Conservation (phyloP, 805 yeast genomes). For the Starmerella sirachaensis region DNA sequence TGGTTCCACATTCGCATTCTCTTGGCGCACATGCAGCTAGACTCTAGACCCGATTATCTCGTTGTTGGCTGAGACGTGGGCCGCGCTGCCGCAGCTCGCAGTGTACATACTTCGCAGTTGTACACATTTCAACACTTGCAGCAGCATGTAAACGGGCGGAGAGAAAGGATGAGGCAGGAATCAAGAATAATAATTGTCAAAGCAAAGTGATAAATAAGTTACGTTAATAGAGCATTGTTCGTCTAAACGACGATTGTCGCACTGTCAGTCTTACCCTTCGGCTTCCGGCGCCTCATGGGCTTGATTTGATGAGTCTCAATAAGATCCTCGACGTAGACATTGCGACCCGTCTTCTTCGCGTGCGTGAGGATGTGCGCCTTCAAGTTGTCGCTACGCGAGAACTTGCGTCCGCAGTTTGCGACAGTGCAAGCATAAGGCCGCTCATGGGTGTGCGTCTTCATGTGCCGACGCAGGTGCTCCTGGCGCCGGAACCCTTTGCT, state of each 20-base stretch:
- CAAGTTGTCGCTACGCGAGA: constrained; percentile 67
- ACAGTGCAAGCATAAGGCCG: constrained; percentile 59
- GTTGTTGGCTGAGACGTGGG: no score
- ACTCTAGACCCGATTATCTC: no score
- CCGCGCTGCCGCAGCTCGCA: no score
- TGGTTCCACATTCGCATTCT: no score
- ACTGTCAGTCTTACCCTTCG: constrained; percentile 10
- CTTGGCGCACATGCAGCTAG: no score
- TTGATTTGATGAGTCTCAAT: constrained; percentile 17
- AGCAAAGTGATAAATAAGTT: no score
- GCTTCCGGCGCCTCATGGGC: constrained; percentile 16
- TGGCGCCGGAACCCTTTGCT: constrained; percentile 31
- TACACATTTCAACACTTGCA: no score
- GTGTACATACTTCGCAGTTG: no score
- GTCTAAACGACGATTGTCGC: no score
- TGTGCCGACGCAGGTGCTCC: constrained; percentile 42
- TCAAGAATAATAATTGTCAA: no score
- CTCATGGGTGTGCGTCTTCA: constrained; percentile 64
- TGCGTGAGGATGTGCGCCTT: constrained; percentile 70
- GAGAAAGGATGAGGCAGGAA: no score
- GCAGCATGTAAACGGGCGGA: no score
- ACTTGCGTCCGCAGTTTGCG: constrained; percentile 47
- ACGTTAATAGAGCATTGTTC: not conserved
- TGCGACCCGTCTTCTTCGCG: constrained; percentile 33
- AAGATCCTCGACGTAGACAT: constrained; percentile 31